These are phyloP conservation scores for Trichoderma sp. DNA, from an alignment of 2,329 filamentous ascomycete species.

Conservation along the genomic window DNA sequence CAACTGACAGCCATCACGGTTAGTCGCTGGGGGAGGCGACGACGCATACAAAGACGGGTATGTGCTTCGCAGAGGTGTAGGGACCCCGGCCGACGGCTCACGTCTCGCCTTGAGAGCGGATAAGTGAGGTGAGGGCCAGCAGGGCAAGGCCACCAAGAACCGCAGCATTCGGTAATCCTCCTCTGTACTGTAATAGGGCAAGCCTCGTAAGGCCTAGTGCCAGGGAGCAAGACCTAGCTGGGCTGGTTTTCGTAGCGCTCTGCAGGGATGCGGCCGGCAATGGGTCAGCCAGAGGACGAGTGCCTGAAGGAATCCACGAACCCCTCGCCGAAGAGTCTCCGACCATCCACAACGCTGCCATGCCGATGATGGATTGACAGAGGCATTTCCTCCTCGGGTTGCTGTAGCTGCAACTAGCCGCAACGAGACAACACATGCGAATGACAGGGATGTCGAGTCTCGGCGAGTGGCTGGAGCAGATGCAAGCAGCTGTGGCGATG, in stretches of 20 bases:
- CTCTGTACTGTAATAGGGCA: neutral
- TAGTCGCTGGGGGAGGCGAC: neutral
- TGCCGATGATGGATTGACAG: slow-evolving; percentile 17
- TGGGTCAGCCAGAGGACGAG: slow-evolving; percentile 12
- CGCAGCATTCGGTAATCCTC: neutral
- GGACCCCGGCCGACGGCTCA: slow-evolving; percentile 9
- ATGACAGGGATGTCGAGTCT: slow-evolving; percentile 1
- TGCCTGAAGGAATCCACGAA: slow-evolving; percentile 17
- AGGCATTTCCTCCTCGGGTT: slow-evolving; percentile 5
- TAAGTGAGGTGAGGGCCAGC: neutral
- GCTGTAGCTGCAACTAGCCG: slow-evolving; percentile 4
- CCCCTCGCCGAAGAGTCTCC: slow-evolving; percentile 1
- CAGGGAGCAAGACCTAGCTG: neutral
- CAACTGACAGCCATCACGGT: neutral
- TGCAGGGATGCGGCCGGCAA: slow-evolving; percentile 14
- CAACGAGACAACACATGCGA: slow-evolving; percentile 9
- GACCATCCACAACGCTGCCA: slow-evolving; percentile 1
- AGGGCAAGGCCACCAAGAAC: neutral
- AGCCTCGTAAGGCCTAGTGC: slow-evolving; percentile 12
- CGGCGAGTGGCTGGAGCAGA: slow-evolving; percentile 8
- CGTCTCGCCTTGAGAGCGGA: neutral
- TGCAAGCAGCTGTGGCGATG: slow-evolving; percentile 13
- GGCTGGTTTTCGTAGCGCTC: slow-evolving; percentile 15
- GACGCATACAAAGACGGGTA: neutral
- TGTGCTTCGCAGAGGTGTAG: neutral